These are phyloP conservation scores for Oryza brachyantha DNA, from an alignment of 176 grass and related monocot species.

Conservation along the genomic window DNA sequence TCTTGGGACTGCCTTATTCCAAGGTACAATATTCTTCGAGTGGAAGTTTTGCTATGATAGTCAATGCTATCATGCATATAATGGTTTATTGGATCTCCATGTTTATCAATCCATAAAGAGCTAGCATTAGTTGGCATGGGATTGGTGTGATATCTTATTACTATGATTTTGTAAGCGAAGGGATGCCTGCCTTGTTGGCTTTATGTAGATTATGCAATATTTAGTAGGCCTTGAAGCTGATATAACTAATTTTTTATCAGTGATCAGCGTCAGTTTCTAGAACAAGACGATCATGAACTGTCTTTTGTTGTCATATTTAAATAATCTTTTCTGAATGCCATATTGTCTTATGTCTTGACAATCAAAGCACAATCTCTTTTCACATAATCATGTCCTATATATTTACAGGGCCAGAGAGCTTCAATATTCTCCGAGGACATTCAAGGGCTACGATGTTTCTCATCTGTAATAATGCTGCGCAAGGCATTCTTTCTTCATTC, in stretches of 20 bases:
- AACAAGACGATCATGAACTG: neutral
- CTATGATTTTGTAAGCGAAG: neutral
- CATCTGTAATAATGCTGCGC: constrained; percentile 99
- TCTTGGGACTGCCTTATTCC: constrained; percentile 76
- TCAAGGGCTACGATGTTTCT: constrained; percentile 96
- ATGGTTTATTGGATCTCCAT: neutral
- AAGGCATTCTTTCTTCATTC: constrained; percentile 99
- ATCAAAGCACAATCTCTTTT: constrained; percentile 15
- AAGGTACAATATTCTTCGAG: constrained; percentile 42
- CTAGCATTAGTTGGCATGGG: neutral
- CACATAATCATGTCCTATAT: constrained; percentile 24
- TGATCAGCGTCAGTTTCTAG: neutral
- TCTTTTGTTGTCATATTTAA: neutral
- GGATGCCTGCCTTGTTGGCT: neutral
- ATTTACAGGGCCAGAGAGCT: constrained; percentile 75
- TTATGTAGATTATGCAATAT: constrained; percentile 10
- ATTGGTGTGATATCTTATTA: neutral
- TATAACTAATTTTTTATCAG: constrained; percentile 4
- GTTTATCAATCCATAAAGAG: neutral
- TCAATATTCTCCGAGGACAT: constrained; percentile 92
- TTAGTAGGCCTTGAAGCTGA: neutral
- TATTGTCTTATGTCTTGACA: neutral
- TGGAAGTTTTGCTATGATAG: neutral
- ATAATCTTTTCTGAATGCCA: neutral
- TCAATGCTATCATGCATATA: neutral